These are phyloP conservation scores for Darksidea phi DNA, from an alignment of 495 filamentous ascomycete genomes.

Conservation along the genomic window DNA sequence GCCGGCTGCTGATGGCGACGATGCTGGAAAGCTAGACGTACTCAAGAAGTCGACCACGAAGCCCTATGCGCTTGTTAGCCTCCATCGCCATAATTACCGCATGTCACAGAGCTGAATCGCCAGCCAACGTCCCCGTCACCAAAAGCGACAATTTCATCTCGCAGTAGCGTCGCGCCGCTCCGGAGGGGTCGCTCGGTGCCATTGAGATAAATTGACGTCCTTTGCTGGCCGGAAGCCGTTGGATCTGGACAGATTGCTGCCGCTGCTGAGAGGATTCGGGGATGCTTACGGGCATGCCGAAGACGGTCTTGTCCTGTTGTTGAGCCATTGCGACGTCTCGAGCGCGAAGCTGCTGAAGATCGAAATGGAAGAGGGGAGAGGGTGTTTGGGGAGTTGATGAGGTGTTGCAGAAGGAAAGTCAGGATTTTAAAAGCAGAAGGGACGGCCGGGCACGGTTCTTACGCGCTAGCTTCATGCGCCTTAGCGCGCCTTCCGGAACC, in stretches of 20 bases:
- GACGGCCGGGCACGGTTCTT: too few species aligned
- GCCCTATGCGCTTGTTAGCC: slow-evolving; percentile 43
- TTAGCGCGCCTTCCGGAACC: neutral
- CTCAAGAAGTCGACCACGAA: slow-evolving; percentile 96
- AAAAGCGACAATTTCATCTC: slow-evolving; percentile 24
- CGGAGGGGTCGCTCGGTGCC: slow-evolving; percentile 6
- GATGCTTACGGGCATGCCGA: slow-evolving; percentile 86
- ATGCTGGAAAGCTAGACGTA: slow-evolving; percentile 57
- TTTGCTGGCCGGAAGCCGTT: slow-evolving; percentile 1
- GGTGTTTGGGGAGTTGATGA: neutral
- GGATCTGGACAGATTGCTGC: slow-evolving; percentile 17
- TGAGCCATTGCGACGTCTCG: slow-evolving; percentile 46
- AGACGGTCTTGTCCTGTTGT: slow-evolving; percentile 67
- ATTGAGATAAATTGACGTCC: slow-evolving; percentile 23
- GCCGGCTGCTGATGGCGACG: slow-evolving; percentile 5
- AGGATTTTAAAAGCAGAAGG: neutral
- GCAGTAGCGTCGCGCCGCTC: slow-evolving; percentile 18
- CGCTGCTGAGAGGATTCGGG: neutral
- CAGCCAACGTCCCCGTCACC: slow-evolving; percentile 37
- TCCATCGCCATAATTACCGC: slow-evolving; percentile 30
- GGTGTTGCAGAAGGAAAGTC: neutral
- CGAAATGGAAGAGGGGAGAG: neutral
- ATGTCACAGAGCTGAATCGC: slow-evolving; percentile 23
- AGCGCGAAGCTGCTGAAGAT: neutral
- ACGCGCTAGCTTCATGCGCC: neutral